Base-by-base conservation (phyloP, 208 protist genomes). In the Vickermania spadyakhi region DNA sequence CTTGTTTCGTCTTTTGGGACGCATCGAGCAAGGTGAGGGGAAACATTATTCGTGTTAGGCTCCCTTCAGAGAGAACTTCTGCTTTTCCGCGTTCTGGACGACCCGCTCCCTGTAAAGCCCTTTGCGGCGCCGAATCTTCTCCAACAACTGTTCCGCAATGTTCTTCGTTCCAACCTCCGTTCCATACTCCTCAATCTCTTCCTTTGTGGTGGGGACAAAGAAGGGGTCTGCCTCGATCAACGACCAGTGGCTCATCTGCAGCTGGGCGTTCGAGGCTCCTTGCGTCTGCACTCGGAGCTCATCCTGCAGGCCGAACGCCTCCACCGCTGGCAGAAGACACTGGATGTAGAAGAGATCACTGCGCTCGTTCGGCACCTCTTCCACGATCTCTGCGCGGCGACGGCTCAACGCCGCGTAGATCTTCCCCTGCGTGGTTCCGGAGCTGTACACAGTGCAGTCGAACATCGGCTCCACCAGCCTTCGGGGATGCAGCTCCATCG, bases 391-490 rank as follows among this genome's bases (percentile, higher is more conserved):
- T 1, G 87, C 74, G 42, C 94, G 79, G 28, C 91, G 83, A n/a
- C 88, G 87, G 51, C 77, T 90, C 5, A 98, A 76, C 5, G 88
- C 73, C 42, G 68, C 77, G 72, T 96, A 97, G 22, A 96, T 91
- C 41, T 79, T 91, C 3, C 91, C 94, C 50, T 96, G 76, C 0
- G 72, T 91, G 29, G 77, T 56, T 2, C 86, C 80, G 5, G 78
- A 84, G 5, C 89, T 93, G 81, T 98, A 96, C n/a, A 99, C 87
- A n/a, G 95, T 94, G 78, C 97, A 99, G 42, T 90, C 66, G 75
- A 98, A 99, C 53, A 99, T 77, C 0, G 98, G 94, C 70, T 99
- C 95, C 57, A 98, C 86, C 7, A 99, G 75, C 31, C 98, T 88
- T 42, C 87, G 72, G n/a, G 81, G 84, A 57, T 88, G 77, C 1